Conservation (phyloP, 495 filamentous ascomycete species). For the Polyplosphaeria fusca region DNA sequence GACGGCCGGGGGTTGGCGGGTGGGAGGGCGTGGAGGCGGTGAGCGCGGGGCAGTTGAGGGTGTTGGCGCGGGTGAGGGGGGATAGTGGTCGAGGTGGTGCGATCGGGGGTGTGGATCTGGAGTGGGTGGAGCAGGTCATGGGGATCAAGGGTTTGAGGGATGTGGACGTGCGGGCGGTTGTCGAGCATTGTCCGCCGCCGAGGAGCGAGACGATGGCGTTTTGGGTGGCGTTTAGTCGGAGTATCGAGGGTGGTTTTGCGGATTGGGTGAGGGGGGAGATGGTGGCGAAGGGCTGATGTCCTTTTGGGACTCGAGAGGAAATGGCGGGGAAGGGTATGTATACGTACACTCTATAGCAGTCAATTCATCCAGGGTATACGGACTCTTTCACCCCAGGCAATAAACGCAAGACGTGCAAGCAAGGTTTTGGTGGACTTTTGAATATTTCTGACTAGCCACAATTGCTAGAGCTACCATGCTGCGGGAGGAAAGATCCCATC, state of each 20-base stretch:
- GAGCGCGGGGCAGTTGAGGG: slow-evolving; percentile 43
- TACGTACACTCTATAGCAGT: too few relatives aligned
- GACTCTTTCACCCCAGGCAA: too few relatives aligned
- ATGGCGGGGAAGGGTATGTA: too few relatives aligned
- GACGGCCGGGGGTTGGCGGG: slow-evolving; percentile 41
- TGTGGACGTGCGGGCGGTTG: slow-evolving; percentile 44
- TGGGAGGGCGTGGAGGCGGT: slow-evolving; percentile 46
- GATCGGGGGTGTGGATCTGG: slow-evolving; percentile 33
- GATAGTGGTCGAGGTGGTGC: slow-evolving; percentile 36
- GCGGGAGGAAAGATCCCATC: too few relatives aligned
- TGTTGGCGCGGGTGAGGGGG: slow-evolving; percentile 38
- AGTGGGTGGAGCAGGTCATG: slow-evolving; percentile 45
- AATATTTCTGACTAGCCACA: too few relatives aligned
- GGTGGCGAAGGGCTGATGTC: slow-evolving; percentile 5
- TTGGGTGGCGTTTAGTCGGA: slow-evolving; percentile 51
- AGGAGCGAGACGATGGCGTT: slow-evolving; percentile 46
- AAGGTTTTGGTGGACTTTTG: too few relatives aligned
- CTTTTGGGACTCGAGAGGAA: too few relatives aligned
- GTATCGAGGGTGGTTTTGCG: slow-evolving; percentile 50
- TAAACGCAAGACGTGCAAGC: too few relatives aligned
- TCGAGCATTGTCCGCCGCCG: slow-evolving; percentile 45
- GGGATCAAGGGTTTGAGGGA: slow-evolving; percentile 43
- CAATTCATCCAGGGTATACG: too few relatives aligned
- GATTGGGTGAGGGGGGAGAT: slow-evolving; percentile 45
- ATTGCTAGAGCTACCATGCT: too few relatives aligned